Percentiles rank a stretch among this genome's conserved stretches.
Evolutionary conservation across 1,284 basidiomycete species (phyloP).

Genomic region (Fistulinella staudtii): DNA sequence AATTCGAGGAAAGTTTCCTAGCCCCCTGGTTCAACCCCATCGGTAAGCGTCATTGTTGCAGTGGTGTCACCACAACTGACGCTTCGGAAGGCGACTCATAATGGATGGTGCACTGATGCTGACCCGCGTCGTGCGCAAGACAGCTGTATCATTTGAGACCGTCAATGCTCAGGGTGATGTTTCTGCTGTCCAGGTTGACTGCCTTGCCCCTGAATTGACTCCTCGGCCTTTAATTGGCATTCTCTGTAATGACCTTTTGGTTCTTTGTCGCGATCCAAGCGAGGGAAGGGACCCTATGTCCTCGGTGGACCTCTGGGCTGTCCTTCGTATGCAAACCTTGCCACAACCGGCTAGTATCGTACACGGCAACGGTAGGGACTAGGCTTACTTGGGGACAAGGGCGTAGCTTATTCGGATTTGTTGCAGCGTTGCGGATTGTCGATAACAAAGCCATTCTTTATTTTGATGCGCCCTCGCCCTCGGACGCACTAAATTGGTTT

Average conservation of each 20-base stretch:
- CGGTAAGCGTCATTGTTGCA: constrained; percentile 46
- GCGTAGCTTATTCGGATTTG: constrained; percentile 4
- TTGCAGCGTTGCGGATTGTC: constrained; percentile 70
- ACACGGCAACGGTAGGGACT: constrained; percentile 69
- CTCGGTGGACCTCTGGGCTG: constrained; percentile 86
- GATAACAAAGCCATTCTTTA: constrained; percentile 92
- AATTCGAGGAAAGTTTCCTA: constrained; percentile 89
- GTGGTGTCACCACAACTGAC: constrained; percentile 9
- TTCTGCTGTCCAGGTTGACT: constrained; percentile 83
- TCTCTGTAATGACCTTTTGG: constrained; percentile 89
- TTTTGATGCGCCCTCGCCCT: constrained; percentile 80
- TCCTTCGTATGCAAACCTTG: constrained; percentile 86
- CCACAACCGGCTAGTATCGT: constrained; percentile 89
- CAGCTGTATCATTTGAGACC: constrained; percentile 79
- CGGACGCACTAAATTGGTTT: constrained; percentile 86
- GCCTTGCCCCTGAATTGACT: constrained; percentile 77
- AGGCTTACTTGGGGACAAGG: constrained; percentile 7
- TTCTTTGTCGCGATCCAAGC: constrained; percentile 80
- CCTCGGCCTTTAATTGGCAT: constrained; percentile 74
- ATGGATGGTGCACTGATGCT: constrained; percentile 84
- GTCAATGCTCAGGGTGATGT: constrained; percentile 73
- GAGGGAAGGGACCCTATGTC: constrained; percentile 70
- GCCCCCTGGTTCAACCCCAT: constrained; percentile 96
- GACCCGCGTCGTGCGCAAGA: constrained; percentile 87
- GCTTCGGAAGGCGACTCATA: constrained; percentile 64